These are phyloP conservation scores for Pisolithus thermaeus DNA, from an alignment of 1,284 basidiomycete genomes.

Conservation along the genomic window DNA sequence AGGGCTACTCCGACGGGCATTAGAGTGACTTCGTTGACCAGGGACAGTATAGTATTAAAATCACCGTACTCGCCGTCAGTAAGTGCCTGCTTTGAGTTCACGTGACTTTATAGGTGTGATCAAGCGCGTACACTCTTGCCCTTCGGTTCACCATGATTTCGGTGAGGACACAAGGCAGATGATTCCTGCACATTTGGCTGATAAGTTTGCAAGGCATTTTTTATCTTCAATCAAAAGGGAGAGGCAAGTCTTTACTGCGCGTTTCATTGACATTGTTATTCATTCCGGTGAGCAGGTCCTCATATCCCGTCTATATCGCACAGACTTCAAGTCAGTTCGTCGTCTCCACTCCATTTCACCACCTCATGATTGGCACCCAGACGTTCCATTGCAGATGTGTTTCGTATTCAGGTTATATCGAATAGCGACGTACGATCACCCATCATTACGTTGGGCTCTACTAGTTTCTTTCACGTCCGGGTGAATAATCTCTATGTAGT, in stretches of 20 bases:
- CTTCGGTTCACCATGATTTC: conserved; percentile 31
- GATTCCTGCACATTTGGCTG: conserved; percentile 4
- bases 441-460: conserved; percentile 95
- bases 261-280: not conserved
- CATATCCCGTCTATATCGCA: conserved; percentile 87
- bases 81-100: too few relatives aligned
- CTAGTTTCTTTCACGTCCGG: conserved; percentile 95
- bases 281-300: conserved; percentile 57
- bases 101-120: too few relatives aligned
- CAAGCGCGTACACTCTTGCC: too few relatives aligned
- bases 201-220: conserved; percentile 71
- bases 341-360: conserved; percentile 1
- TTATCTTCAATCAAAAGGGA: conserved; percentile 97
- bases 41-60: too few relatives aligned
- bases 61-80: too few relatives aligned
- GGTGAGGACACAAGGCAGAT: conserved; percentile 24
- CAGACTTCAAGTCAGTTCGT: conserved; percentile 84
- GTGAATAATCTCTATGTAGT: conserved; percentile 94
- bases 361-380: conserved; percentile 36
- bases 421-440: conserved; percentile 95
- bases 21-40: too few relatives aligned
- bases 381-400: conserved; percentile 96
- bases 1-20: too few relatives aligned
- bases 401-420: conserved; percentile 96
- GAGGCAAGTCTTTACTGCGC: conserved; percentile 52